A percentile compares a stretch with the other conserved stretches of the same genome.
These are phyloP conservation scores for Centella asiatica DNA, from an alignment of 129 eudicot species.

Conservation along the genomic window DNA sequence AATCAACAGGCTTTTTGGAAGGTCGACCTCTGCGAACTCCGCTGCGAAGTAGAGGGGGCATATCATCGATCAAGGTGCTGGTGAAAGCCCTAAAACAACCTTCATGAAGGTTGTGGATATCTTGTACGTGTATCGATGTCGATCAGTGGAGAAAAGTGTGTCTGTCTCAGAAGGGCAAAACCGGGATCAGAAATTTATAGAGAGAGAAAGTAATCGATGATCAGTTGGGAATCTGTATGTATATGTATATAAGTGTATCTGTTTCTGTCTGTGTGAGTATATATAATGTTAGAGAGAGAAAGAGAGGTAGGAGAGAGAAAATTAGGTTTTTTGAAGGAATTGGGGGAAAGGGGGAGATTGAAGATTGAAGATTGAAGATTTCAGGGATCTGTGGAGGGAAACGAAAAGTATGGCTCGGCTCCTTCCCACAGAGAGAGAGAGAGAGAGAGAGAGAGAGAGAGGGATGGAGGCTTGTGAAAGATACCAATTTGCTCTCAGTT, in stretches of 20 bases:
- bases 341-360: background rate
- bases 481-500: background rate
- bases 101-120: constrained; percentile 12
- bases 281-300: too few relatives aligned
- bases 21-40: constrained; percentile 35
- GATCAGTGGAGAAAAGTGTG: background rate
- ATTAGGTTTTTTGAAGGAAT: background rate
- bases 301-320: background rate
- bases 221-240: background rate
- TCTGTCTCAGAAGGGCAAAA: background rate
- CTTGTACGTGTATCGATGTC: background rate
- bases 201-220: background rate
- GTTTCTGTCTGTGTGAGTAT: too few relatives aligned
- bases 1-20: constrained; percentile 9
- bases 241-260: background rate
- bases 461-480: background rate
- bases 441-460: background rate
- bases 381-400: background rate
- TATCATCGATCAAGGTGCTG: constrained; percentile 22
- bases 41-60: constrained; percentile 41
- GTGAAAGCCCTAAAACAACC: constrained; percentile 28
- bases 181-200: background rate
- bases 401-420: background rate
- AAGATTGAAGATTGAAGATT: background rate
- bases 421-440: background rate